phyloP scores from a whole-genome alignment of 257 asterid genomes.

The Ilex aquifolium region DNA sequence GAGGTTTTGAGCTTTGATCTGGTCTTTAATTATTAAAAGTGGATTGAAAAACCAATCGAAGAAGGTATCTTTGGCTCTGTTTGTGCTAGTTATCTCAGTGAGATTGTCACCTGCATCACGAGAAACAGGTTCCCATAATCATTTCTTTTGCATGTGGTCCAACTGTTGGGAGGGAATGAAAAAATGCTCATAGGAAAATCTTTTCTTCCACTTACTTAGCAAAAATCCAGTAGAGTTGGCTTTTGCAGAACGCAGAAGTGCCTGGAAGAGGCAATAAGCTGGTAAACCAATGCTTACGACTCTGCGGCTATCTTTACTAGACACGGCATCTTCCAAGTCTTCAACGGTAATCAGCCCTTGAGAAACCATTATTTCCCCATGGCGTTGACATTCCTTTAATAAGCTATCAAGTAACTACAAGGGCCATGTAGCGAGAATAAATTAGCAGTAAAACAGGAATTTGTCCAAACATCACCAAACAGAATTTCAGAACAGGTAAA shows the following conservation, averaged over 20 bases:
- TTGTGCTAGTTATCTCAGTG: conserved; percentile 68
- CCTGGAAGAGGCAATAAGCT: conserved; percentile 71
- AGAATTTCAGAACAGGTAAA: background rate
- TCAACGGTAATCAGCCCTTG: conserved; percentile 58
- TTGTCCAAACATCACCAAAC: background rate
- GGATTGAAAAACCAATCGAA: conserved; percentile 94
- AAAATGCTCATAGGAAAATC: background rate
- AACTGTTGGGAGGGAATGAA: background rate
- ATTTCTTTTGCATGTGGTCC: background rate
- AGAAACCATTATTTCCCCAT: conserved; percentile 59
- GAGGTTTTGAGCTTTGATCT: conserved; percentile 69
- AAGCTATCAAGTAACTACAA: conserved; percentile 59
- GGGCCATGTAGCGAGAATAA: conserved; percentile 2
- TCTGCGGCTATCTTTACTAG: conserved; percentile 37
- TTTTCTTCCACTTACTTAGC: conserved; percentile 16
- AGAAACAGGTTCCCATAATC: background rate
- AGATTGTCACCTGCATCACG: conserved; percentile 42
- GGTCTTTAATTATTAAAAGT: conserved; percentile 77
- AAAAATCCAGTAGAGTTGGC: conserved; percentile 59
- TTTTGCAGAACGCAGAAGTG: conserved; percentile 64
- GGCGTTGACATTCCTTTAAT: conserved; percentile 54
- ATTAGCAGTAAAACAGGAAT: conserved; percentile 11
- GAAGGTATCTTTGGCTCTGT: conserved; percentile 74
- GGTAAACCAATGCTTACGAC: conserved; percentile 74
- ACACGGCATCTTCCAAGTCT: conserved; percentile 79